Conservation (phyloP, 169 alveolate genomes). For the Perkinsus marinus region DNA sequence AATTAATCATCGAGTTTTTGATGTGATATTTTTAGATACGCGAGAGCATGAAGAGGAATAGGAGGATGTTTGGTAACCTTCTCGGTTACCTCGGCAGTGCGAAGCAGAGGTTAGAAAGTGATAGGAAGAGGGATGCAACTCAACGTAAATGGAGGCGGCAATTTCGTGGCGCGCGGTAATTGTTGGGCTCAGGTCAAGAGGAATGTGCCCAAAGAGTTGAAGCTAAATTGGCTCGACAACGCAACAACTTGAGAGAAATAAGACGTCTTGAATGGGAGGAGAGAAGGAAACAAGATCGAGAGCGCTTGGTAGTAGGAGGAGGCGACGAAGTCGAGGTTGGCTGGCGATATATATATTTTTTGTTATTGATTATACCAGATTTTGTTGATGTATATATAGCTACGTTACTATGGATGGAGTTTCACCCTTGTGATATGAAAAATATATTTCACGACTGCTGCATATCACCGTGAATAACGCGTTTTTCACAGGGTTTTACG, state of each 20-base stretch:
- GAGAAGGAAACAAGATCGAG: not conserved
- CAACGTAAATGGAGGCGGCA: not conserved
- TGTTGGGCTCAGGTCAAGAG: not conserved
- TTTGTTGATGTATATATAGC: too few species aligned
- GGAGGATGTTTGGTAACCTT: not conserved
- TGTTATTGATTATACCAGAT: too few species aligned
- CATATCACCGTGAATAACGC: too few species aligned
- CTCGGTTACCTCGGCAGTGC: not conserved
- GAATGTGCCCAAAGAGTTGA: not conserved
- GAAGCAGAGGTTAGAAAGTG: not conserved
- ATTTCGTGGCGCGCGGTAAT: not conserved
- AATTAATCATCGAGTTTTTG: too few species aligned
- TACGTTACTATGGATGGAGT: too few species aligned
- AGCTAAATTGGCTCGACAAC: not conserved
- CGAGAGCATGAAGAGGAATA: not conserved
- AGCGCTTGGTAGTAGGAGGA: not conserved
- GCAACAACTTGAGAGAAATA: not conserved
- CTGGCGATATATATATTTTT: too few species aligned
- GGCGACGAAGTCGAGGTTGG: not conserved
- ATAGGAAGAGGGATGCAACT: not conserved
- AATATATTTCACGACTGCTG: too few species aligned
- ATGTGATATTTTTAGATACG: not conserved
- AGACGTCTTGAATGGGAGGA: not conserved
- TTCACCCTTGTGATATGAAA: too few species aligned
- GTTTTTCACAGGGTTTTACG: too few species aligned